phyloP scores from a whole-genome alignment of 2,329 filamentous ascomycete genomes.

The Phaeosphaeria sp. region DNA sequence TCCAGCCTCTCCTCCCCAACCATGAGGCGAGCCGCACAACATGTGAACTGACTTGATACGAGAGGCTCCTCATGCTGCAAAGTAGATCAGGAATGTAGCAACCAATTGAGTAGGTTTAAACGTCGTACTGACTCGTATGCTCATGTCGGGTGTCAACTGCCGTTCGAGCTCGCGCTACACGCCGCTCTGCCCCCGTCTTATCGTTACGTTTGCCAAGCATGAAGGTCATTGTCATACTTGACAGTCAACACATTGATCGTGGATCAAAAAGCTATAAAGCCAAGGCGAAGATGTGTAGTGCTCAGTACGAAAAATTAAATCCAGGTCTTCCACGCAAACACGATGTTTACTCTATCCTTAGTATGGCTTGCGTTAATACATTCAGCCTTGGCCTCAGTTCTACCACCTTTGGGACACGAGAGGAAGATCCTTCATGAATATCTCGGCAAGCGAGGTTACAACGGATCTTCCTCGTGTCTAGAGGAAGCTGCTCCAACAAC shows the following conservation, averaged over 20 bases:
- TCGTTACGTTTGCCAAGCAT: constrained; percentile 2
- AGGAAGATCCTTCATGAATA: constrained; percentile 23
- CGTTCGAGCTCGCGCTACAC: not conserved
- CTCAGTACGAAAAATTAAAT: not conserved
- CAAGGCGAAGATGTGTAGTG: not conserved
- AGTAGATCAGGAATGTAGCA: not conserved
- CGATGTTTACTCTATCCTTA: not conserved
- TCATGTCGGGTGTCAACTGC: not conserved
- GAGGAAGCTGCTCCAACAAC: constrained; percentile 16
- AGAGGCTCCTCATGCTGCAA: not conserved
- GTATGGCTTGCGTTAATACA: not conserved
- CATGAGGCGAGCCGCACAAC: not conserved
- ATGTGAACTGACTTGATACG: not conserved
- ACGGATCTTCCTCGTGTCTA: constrained; percentile 17
- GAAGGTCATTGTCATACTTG: not conserved
- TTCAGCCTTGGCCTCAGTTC: constrained; percentile 9
- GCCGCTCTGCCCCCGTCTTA: not conserved
- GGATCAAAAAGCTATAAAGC: not conserved
- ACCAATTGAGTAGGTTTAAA: not conserved
- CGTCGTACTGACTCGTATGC: not conserved
- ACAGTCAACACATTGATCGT: not conserved
- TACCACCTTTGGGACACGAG: constrained; percentile 30
- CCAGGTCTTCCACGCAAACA: not conserved
- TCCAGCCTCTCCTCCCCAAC: not conserved
- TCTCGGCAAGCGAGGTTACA: constrained; percentile 23